Evolutionary conservation across 768 basidiomycete species (phyloP).

Genomic region (Udeniomyces megalosporus): DNA sequence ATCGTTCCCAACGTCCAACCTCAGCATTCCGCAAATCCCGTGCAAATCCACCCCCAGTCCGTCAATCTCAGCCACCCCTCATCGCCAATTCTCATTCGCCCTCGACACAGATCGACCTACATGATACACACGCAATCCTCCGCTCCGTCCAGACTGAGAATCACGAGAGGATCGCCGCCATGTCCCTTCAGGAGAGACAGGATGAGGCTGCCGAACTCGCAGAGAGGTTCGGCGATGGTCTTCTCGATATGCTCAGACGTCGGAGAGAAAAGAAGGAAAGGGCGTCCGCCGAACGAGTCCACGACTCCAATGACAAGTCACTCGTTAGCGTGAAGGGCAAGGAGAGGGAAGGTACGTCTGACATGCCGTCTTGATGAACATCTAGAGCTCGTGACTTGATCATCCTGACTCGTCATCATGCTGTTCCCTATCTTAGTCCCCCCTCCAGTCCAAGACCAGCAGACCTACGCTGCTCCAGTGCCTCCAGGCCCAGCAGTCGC

Average conservation of each 20-base stretch:
- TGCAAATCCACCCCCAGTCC: background rate
- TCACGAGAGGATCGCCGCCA: conserved; percentile 41
- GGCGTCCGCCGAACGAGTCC: too few species aligned
- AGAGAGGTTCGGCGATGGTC: conserved; percentile 52
- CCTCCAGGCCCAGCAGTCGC: too few species aligned
- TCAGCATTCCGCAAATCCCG: conserved; percentile 16
- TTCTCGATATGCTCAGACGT: conserved; percentile 46
- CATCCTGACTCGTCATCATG: too few species aligned
- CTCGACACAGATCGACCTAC: too few species aligned
- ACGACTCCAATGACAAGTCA: conserved; percentile 4
- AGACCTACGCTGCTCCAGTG: too few species aligned
- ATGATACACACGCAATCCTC: conserved; percentile 38
- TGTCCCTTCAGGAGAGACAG: conserved; percentile 56
- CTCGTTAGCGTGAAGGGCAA: background rate
- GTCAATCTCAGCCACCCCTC: background rate
- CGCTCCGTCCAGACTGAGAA: conserved; percentile 48
- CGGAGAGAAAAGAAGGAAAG: conserved; percentile 35
- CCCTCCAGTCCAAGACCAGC: too few species aligned
- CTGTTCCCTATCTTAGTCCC: too few species aligned
- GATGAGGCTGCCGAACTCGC: conserved; percentile 49
- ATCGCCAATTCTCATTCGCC: background rate
- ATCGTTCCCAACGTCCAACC: conserved; percentile 1
- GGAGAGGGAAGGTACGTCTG: conserved; percentile 6
- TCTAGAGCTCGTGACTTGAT: too few species aligned
- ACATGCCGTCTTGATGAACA: too few species aligned